Evolutionary conservation across 805 yeast genomes (phyloP).

Genomic region (Myxozyma monticola): DNA sequence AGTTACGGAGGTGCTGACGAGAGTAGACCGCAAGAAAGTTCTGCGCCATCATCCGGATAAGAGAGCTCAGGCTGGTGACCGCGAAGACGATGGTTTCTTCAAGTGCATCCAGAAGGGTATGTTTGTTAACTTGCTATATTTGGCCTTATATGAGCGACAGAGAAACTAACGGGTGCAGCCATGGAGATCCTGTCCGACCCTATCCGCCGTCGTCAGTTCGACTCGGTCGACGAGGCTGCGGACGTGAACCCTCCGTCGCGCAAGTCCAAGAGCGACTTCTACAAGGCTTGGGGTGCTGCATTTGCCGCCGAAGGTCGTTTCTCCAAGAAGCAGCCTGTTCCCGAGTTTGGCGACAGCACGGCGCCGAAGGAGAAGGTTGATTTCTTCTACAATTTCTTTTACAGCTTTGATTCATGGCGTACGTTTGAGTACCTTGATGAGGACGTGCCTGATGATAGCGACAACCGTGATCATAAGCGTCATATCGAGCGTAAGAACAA

Average conservation of each 20-base stretch:
- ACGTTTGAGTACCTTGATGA: constrained; percentile 96
- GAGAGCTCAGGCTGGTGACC: constrained; percentile 85
- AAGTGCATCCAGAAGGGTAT: constrained; percentile 87
- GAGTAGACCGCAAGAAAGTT: constrained; percentile 73
- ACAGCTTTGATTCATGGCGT: constrained; percentile 96
- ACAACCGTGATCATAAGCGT: constrained; percentile 99
- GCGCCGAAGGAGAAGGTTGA: constrained; percentile 76
- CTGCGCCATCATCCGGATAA: constrained; percentile 98
- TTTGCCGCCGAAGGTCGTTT: constrained; percentile 89
- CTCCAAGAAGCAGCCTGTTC: constrained; percentile 88
- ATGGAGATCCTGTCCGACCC: constrained; percentile 87
- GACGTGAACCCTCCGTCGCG: constrained; percentile 75
- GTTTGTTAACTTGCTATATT: neutral
- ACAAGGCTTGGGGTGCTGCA: constrained; percentile 88
- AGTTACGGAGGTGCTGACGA: no score
- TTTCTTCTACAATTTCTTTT: constrained; percentile 87
- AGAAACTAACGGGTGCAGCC: no score
- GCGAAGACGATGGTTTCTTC: constrained; percentile 89
- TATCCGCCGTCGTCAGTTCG: constrained; percentile 85
- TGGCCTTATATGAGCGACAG: no score
- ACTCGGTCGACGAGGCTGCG: constrained; percentile 89
- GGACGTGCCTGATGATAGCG: constrained; percentile 98
- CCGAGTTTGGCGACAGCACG: constrained; percentile 67
- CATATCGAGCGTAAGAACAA: constrained; percentile 96
- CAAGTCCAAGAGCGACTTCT: constrained; percentile 73